Percentiles rank a stretch among this genome's conserved stretches.
phyloP scores from a whole-genome alignment of 805 yeast species.

The Candida methanosorbosa region DNA sequence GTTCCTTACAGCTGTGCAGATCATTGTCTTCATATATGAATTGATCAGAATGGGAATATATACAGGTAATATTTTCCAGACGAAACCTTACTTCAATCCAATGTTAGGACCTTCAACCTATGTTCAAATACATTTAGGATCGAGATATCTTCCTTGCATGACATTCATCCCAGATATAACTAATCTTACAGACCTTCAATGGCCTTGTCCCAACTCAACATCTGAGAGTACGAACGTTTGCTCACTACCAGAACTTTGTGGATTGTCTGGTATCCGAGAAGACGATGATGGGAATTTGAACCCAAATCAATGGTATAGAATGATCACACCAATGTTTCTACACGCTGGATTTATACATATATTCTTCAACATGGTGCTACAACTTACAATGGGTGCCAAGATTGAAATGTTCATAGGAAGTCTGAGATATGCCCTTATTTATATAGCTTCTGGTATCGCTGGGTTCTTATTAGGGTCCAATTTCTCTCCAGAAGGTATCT shows the following conservation, averaged over 20 bases:
- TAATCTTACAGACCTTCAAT: constrained; percentile 31
- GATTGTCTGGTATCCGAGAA: constrained; percentile 38
- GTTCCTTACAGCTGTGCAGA: constrained; percentile 35
- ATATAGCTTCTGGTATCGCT: constrained; percentile 51
- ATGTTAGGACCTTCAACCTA: constrained; percentile 73
- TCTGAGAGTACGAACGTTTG: constrained; percentile 46
- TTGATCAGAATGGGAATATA: constrained; percentile 44
- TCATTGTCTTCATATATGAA: constrained; percentile 54
- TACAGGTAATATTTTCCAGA: constrained; percentile 60
- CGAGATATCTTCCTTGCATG: constrained; percentile 69
- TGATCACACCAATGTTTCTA: constrained; percentile 59
- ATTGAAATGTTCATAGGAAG: constrained; percentile 52
- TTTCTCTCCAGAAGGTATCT: constrained; percentile 57
- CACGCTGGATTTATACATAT: constrained; percentile 73
- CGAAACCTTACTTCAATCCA: constrained; percentile 66
- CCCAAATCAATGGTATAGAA: constrained; percentile 64
- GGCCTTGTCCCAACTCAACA: constrained; percentile 69
- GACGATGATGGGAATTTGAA: constrained; percentile 20
- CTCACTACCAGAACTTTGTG: constrained; percentile 48
- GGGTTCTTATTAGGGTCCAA: constrained; percentile 66
- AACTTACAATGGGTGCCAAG: constrained; percentile 50
- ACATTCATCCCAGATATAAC: constrained; percentile 41
- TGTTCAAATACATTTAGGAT: constrained; percentile 59
- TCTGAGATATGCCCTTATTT: constrained; percentile 43
- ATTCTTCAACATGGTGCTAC: constrained; percentile 51